Conservation (phyloP, 2,329 filamentous ascomycete genomes). For the Alternaria rosae region DNA sequence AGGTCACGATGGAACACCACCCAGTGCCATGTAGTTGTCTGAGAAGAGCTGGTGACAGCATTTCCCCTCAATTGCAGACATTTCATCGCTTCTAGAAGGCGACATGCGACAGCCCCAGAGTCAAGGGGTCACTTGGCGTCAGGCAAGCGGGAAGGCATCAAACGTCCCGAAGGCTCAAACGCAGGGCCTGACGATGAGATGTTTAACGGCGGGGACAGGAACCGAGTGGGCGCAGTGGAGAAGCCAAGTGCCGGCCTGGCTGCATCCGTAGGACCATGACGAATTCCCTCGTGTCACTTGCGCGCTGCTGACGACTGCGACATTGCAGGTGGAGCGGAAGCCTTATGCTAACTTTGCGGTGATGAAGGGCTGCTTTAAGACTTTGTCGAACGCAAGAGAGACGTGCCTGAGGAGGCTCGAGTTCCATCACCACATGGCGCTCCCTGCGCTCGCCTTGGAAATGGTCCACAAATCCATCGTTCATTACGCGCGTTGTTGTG, state of each 20-base stretch:
- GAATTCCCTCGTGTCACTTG: slow-evolving; percentile 4
- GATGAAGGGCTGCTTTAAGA: slow-evolving; percentile 1
- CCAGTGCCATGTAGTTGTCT: neutral
- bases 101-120: slow-evolving; percentile 27
- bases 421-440: slow-evolving; percentile 8
- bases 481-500: slow-evolving; percentile 15
- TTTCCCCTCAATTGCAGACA: slow-evolving; percentile 5
- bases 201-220: slow-evolving; percentile 23
- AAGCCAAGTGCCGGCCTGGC: slow-evolving; percentile 14
- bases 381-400: slow-evolving; percentile 8
- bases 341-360: neutral
- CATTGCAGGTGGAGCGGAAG: neutral
- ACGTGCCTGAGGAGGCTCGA: slow-evolving; percentile 8
- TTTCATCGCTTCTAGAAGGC: slow-evolving; percentile 11
- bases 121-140: slow-evolving; percentile 37
- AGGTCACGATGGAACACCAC: slow-evolving; percentile 7
- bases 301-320: slow-evolving; percentile 1
- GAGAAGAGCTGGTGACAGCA: neutral
- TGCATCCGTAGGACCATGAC: slow-evolving; percentile 14
- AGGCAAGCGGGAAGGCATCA: slow-evolving; percentile 32
- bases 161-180: slow-evolving; percentile 33
- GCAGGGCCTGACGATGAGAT: slow-evolving; percentile 23
- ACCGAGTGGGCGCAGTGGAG: slow-evolving; percentile 14
- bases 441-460: slow-evolving; percentile 4
- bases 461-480: slow-evolving; percentile 4